Evolutionary conservation across 108 stramenopile species (phyloP).

Genomic region (Cyclotella atomus): DNA sequence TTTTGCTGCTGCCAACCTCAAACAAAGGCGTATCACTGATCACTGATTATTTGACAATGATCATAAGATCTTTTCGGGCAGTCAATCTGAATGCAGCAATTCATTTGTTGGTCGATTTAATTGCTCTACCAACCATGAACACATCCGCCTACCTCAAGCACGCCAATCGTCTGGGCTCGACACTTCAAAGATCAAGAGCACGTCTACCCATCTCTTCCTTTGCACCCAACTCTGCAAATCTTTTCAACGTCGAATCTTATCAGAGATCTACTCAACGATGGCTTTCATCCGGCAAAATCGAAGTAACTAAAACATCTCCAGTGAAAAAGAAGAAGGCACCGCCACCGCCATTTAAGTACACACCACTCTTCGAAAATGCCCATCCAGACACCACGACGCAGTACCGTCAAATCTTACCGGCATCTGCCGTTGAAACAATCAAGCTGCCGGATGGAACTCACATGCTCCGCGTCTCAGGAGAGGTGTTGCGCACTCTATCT

Average conservation of each 20-base stretch:
- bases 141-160: background rate
- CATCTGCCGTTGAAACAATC: conserved; percentile 61
- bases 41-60: background rate
- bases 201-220: background rate
- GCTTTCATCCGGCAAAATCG: conserved; percentile 35
- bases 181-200: background rate
- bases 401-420: conserved; percentile 64
- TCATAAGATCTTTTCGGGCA: background rate
- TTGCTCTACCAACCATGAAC: conserved; percentile 16
- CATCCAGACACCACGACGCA: conserved; percentile 46
- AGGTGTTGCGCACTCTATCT: conserved; percentile 64
- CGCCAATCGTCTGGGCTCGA: background rate
- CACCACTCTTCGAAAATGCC: conserved; percentile 70
- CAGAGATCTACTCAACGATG: conserved; percentile 15
- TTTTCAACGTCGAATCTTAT: background rate
- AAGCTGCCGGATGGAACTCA: conserved; percentile 57
- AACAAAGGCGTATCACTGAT: too few species aligned
- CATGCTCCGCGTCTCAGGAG: conserved; percentile 58
- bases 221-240: background rate
- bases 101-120: too few species aligned
- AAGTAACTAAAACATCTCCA: conserved; percentile 44
- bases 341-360: conserved; percentile 59
- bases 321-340: conserved; percentile 25
- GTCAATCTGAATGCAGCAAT: too few species aligned
- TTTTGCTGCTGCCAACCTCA: background rate